Base-by-base conservation (phyloP, 495 filamentous ascomycete species). In the Pseudevernia furfuracea region DNA sequence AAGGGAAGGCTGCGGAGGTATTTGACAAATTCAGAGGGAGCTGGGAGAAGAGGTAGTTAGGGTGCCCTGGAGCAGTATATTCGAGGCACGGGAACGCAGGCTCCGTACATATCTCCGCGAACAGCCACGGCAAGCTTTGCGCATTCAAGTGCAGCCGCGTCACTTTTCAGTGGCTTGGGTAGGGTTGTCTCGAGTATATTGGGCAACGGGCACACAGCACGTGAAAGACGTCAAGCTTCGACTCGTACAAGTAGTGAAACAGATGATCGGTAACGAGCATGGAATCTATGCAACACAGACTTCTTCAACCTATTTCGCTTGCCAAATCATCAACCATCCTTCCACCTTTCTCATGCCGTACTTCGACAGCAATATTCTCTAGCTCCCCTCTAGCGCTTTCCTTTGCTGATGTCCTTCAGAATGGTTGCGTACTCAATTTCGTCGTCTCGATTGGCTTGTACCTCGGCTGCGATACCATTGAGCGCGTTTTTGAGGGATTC, bases 361-460 rank as follows among this genome's bases (percentile, higher is more conserved):
- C 30, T 21, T 1, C 32, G 7, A 32, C 56, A 25, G n/a, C 43
- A 49, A n/a, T 25, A 10, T 57, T 30, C n/a, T n/a, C 59, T 41
- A 56, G 21, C 49, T 21, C 34, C 19, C 8, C 25, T 58, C 41
- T 68, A 71, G 66, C 70, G 70, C 76, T 80, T 81, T 59, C 88
- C 89, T 83, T 91, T 92, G 85, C 85, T 89, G 77, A 92, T 88
- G 63, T 87, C 85, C 74, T 79, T 80, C 69, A 96, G 80, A 70
- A 97, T 79, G 65, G 82, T 82, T 68, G 89, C 87, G 77, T 85
- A 89, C 78, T 95, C 91, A 71, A 97, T 89, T 70, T 96, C 95
- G 74, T 88, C 85, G 70, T 81, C 81, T 74, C 96, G 90, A 76
- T 96, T 96, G 77, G 91, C 94, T 80, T 98, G 95, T 70, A 96